phyloP scores from a whole-genome alignment of 148 eudicot genomes.

The Persicaria tinctoria region DNA sequence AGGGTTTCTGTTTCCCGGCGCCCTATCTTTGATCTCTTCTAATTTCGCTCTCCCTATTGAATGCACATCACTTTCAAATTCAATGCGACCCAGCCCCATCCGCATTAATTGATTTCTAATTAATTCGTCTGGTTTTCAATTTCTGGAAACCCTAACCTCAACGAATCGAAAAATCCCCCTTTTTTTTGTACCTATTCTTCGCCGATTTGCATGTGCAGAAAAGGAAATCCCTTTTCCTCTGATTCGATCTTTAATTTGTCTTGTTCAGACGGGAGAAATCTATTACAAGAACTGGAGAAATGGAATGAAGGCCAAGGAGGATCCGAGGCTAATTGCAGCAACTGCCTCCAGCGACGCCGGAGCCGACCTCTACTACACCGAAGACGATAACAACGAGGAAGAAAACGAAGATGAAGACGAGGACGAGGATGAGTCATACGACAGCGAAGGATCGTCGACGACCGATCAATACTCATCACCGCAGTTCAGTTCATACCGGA shows the following conservation, averaged over 20 bases:
- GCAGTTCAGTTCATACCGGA: conserved; percentile 11
- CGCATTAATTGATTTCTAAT: conserved; percentile 4
- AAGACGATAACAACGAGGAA: conserved; percentile 22
- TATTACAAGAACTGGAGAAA: conserved; percentile 88
- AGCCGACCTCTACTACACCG: conserved; percentile 24
- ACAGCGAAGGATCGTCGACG: conserved; percentile 52
- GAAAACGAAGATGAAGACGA: conserved; percentile 8
- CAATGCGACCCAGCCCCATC: neutral
- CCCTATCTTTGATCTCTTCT: neutral
- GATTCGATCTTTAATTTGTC: neutral
- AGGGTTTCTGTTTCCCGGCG: neutral
- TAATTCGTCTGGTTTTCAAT: neutral
- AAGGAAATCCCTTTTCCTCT: neutral
- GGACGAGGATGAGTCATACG: conserved; percentile 26
- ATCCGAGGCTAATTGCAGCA: conserved; percentile 38
- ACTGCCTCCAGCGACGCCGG: conserved; percentile 18
- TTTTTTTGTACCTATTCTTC: neutral
- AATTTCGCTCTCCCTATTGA: neutral
- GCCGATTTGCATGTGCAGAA: neutral
- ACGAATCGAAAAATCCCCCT: too few species aligned
- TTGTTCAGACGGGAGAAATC: conserved; percentile 67
- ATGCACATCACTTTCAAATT: neutral
- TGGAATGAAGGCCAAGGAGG: conserved; percentile 63
- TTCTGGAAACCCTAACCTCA: conserved; percentile 17
- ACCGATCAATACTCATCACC: conserved; percentile 30